Base-by-base conservation (phyloP, 768 basidiomycete genomes). In the Auricularia cornea region DNA sequence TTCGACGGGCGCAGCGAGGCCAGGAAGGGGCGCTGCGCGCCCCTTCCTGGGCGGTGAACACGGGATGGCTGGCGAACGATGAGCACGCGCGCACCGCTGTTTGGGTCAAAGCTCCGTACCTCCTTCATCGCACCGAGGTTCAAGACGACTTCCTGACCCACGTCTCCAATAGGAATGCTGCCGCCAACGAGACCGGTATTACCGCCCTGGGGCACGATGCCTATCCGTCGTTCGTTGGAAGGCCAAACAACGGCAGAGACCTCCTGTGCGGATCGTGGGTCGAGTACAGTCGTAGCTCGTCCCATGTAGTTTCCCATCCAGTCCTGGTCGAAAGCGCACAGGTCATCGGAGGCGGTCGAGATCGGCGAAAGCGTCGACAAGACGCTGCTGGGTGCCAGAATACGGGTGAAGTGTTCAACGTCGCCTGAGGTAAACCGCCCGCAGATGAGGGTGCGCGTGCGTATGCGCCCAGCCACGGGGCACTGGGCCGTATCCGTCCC, bases 181-280 rank as follows among this genome's bases (percentile, higher is more conserved):
- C 97, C 97, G 59, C 95, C 97, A 40, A 99, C 97, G 14, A 99
- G 83, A 18, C 97, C 97, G 0, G 97, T 99, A 77, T 99, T 99
- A 56, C 97, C 97, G 57, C 97, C 96, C 74, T 99, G 97, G 2
- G 97, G 97, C 2, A 97, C 94, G 61, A 98, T 83, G n/a, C 87
- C 88, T 48, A 99, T 89, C 61, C 83, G 81, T 63, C 85, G 81
- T 61, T 87, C 80, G 68, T 88, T 85, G 75, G 97, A 98, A 80
- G 87, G 92, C 72, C 86, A 88, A 71, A 98, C 79, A 61, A 98
- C 89, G 68, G 89, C 78, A 73, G 88, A 89, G 72, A 98, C 94
- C 76, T 99, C 87, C 65, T 90, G 77, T 0, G 92, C 89, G 2
- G 90, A 86, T 68, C 87, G 90, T 5, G 97, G 97, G 72, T 89